Evolutionary conservation across 2,329 filamentous ascomycete species (phyloP).

Genomic region (Fusarium sterilihyphosum): DNA sequence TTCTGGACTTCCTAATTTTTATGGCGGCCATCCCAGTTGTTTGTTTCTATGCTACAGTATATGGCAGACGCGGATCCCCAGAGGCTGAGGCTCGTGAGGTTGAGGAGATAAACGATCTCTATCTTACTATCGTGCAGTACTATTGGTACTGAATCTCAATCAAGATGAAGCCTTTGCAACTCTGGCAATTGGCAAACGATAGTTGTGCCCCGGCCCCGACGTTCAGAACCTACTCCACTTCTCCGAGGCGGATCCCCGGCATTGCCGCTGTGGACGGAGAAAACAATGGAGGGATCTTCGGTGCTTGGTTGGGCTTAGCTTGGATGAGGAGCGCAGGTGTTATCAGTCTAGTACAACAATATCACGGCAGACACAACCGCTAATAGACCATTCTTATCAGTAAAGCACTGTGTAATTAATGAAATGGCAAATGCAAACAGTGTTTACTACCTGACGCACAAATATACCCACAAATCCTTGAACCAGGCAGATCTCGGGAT

Average conservation of each 20-base stretch:
- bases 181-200: background rate
- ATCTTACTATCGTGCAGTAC: background rate
- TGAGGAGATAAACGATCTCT: background rate
- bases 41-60: background rate
- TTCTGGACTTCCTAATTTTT: background rate
- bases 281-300: slow-evolving; percentile 2
- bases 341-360: background rate
- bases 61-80: background rate
- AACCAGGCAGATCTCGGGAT: slow-evolving; percentile 25
- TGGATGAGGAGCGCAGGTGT: background rate
- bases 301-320: background rate
- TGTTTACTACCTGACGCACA: slow-evolving; percentile 25
- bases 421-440: background rate
- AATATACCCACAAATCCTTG: slow-evolving; percentile 33
- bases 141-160: background rate
- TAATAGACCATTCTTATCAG: background rate
- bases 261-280: background rate
- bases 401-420: background rate
- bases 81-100: background rate
- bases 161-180: background rate
- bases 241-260: background rate
- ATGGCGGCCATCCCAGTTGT: fast-evolving
- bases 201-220: background rate
- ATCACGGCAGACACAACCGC: background rate
- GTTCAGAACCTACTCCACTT: background rate